Evolutionary conservation across 441 rosid genomes (phyloP).

Genomic region (Aleurites moluccanus): DNA sequence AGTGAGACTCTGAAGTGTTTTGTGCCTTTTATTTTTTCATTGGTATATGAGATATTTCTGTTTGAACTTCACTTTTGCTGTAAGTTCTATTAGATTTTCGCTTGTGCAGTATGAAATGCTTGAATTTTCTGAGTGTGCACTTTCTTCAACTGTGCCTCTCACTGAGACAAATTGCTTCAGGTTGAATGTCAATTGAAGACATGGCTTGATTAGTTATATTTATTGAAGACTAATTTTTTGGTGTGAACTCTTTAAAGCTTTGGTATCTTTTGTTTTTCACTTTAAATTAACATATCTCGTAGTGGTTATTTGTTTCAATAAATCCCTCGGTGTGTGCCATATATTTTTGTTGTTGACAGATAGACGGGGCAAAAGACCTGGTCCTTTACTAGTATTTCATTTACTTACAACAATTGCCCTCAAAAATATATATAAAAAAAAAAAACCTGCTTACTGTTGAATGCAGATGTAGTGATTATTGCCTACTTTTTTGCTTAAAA

Average conservation of each 20-base stretch:
- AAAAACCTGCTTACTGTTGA: not conserved
- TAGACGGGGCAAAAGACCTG: not conserved
- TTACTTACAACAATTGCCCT: not conserved
- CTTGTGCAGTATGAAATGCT: slow-evolving; percentile 24
- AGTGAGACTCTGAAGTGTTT: slow-evolving; percentile 26
- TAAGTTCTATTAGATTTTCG: slow-evolving; percentile 9
- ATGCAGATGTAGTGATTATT: no score
- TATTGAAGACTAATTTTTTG: not conserved
- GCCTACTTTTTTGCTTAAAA: no score
- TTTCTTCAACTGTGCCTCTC: slow-evolving; percentile 1
- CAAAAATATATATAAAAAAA: not conserved
- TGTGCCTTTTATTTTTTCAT: slow-evolving; percentile 2
- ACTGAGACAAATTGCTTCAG: slow-evolving; percentile 17
- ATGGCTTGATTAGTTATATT: slow-evolving; percentile 12
- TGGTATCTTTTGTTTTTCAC: not conserved
- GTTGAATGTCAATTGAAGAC: slow-evolving; percentile 8
- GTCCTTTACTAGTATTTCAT: not conserved
- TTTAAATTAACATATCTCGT: not conserved
- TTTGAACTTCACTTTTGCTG: slow-evolving; percentile 7
- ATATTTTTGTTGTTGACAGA: not conserved
- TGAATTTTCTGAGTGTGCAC: slow-evolving; percentile 8
- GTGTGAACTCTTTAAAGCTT: no score
- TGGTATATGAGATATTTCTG: slow-evolving; percentile 12
- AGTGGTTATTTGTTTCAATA: not conserved
- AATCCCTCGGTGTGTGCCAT: not conserved